Conservation (phyloP, 192 early-diverging fungal species). For the Entomortierella chlamydospora region DNA sequence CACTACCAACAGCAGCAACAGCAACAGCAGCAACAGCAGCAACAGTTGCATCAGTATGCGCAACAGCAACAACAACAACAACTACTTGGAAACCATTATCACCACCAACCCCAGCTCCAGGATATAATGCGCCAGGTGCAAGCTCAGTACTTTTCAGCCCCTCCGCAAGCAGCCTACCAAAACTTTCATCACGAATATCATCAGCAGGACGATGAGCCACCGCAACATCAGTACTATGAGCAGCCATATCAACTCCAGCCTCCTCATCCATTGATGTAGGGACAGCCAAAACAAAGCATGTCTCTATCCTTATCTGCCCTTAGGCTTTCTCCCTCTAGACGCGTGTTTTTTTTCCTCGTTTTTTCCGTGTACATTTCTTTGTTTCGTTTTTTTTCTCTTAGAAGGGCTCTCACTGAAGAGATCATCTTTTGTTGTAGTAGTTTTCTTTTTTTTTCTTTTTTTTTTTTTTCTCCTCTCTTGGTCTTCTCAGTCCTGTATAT, state of each 20-base stretch:
- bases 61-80: slow-evolving; percentile 16
- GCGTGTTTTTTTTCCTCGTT: neutral
- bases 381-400: neutral
- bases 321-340: neutral
- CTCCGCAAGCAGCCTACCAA: slow-evolving; percentile 2
- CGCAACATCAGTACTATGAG: slow-evolving; percentile 16
- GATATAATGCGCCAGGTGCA: slow-evolving; percentile 33
- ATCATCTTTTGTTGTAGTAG: neutral
- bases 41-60: neutral
- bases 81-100: neutral
- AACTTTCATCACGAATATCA: slow-evolving; percentile 2
- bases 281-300: neutral
- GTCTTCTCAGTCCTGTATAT: no score
- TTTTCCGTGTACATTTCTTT: neutral
- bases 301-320: no score
- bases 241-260: slow-evolving; percentile 25
- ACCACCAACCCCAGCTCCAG: slow-evolving; percentile 19
- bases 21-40: neutral
- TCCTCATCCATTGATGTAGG: slow-evolving; percentile 27
- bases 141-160: slow-evolving; percentile 11
- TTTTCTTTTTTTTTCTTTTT: neutral
- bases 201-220: neutral
- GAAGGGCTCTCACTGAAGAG: slow-evolving; percentile 2
- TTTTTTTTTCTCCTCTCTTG: neutral
- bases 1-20: slow-evolving; percentile 10